Conservation (phyloP, 129 eudicot species). For the Erigeron canadensis region DNA sequence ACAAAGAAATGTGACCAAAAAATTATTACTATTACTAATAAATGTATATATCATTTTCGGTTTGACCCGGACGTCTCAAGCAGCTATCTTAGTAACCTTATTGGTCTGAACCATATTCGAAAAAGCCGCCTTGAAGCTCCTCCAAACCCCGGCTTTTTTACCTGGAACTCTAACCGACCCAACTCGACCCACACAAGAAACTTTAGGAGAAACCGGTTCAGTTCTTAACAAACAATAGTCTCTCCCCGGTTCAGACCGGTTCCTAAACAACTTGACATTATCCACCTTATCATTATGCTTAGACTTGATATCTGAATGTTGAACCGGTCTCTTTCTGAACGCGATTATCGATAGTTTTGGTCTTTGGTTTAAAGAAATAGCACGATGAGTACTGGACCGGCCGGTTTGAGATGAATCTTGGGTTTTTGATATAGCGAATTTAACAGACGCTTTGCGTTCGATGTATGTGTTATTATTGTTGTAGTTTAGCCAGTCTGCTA, state of each 20-base stretch:
- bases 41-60: neutral
- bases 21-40: neutral
- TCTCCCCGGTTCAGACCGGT: conserved; percentile 58
- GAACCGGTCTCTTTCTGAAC: conserved; percentile 30
- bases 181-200: conserved; percentile 62
- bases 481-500: conserved; percentile 45
- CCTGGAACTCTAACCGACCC: conserved; percentile 34
- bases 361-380: conserved; percentile 22
- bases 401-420: conserved; percentile 29
- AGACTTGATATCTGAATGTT: conserved; percentile 11
- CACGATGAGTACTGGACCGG: conserved; percentile 26
- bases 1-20: conserved; percentile 9
- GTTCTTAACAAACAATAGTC: conserved; percentile 31
- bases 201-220: conserved; percentile 62
- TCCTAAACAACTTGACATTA: conserved; percentile 39
- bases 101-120: conserved; percentile 30
- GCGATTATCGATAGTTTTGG: conserved; percentile 45
- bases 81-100: conserved; percentile 22
- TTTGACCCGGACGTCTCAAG: conserved; percentile 14
- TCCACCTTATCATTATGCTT: conserved; percentile 15
- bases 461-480: conserved; percentile 33
- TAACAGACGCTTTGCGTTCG: conserved; percentile 46
- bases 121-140: conserved; percentile 38
- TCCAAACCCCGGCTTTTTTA: conserved; percentile 36
- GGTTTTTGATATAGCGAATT: conserved; percentile 32